Evolutionary conservation across 2,329 filamentous ascomycete genomes (phyloP).

Genomic region (Exophiala calicioides): DNA sequence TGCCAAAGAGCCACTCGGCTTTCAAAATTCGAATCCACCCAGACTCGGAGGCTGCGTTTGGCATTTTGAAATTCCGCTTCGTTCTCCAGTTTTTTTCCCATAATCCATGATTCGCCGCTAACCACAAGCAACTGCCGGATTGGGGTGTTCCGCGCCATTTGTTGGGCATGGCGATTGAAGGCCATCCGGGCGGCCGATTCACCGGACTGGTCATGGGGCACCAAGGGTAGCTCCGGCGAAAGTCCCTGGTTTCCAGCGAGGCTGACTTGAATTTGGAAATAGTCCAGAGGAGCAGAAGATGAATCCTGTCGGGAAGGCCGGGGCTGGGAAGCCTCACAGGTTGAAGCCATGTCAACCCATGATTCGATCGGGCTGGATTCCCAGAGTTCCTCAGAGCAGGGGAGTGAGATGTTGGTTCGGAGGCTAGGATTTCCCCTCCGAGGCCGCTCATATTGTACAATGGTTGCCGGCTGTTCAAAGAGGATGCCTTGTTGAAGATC

Average conservation of each 20-base stretch:
- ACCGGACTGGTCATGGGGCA: no score
- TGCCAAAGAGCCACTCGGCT: constrained; percentile 38
- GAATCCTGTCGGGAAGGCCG: constrained; percentile 3
- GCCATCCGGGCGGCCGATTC: constrained; percentile 17
- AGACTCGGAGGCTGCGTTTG: constrained; percentile 34
- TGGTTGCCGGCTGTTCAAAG: constrained; percentile 37
- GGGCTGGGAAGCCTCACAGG: constrained; percentile 9
- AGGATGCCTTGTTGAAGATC: constrained; percentile 37
- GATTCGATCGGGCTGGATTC: constrained; percentile 33
- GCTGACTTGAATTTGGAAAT: constrained; percentile 26
- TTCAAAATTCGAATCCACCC: constrained; percentile 33
- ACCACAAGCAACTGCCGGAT: constrained; percentile 37
- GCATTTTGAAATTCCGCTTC: constrained; percentile 36
- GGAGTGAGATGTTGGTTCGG: constrained; percentile 33
- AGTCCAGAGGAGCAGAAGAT: constrained; percentile 14
- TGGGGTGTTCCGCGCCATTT: constrained; percentile 36
- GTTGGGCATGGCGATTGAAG: constrained; percentile 37
- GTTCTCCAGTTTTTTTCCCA: constrained; percentile 38
- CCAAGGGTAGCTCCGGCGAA: no score
- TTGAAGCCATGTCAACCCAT: constrained; percentile 33
- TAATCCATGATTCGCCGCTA: constrained; percentile 41
- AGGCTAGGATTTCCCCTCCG: constrained; percentile 14
- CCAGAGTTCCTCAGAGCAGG: constrained; percentile 38
- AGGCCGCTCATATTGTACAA: constrained; percentile 32
- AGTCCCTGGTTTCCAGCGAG: constrained; percentile 18